Evolutionary conservation across 306 rosid genomes (phyloP).

Genomic region (Alnus glutinosa): DNA sequence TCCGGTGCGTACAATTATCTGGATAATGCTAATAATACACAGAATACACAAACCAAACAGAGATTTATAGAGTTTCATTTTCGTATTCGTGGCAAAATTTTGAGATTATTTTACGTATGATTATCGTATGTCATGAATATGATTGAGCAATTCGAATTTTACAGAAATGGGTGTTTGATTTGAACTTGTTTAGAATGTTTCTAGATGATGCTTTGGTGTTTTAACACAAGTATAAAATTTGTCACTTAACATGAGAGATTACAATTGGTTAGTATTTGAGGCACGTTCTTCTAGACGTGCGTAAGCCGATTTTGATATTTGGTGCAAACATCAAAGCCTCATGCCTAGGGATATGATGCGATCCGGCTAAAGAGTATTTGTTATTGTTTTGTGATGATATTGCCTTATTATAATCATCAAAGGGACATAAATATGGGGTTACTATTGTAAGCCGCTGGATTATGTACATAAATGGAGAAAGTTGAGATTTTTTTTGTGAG

Average conservation of each 20-base stretch:
- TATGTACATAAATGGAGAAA: neutral
- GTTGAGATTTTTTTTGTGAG: neutral
- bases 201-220: neutral
- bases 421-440: neutral
- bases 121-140: neutral
- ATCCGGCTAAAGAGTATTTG: neutral
- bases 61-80: neutral
- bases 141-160: neutral
- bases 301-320: neutral
- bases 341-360: neutral
- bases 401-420: neutral
- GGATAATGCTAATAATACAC: neutral
- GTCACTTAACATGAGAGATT: neutral
- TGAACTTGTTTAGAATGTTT: too few relatives aligned
- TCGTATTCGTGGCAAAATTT: neutral
- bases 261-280: neutral
- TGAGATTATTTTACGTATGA: neutral
- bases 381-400: neutral
- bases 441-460: neutral
- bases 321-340: neutral
- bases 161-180: neutral
- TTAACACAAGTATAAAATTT: neutral
- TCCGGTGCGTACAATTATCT: conserved; percentile 56
- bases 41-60: neutral
- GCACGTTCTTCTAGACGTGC: too few relatives aligned